Evolutionary conservation across 2,329 filamentous ascomycete genomes (phyloP).

Genomic region (Chaetomium sp.): DNA sequence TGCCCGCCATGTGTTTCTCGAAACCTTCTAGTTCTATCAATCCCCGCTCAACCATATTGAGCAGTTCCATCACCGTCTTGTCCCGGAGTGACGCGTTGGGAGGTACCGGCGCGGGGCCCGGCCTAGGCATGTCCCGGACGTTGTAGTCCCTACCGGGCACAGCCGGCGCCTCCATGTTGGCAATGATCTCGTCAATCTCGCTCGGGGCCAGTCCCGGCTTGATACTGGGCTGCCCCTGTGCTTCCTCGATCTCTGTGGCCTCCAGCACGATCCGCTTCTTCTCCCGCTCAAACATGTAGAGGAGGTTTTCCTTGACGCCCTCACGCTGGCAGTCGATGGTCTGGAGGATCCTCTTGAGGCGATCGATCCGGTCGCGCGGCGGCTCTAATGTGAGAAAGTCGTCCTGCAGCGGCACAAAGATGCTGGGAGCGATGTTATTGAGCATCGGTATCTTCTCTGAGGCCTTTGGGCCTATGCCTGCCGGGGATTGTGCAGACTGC

Average conservation of each 20-base stretch:
- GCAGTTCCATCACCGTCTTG: slow-evolving; percentile 25
- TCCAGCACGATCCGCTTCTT: slow-evolving; percentile 37
- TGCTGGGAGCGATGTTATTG: slow-evolving; percentile 36
- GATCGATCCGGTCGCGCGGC: slow-evolving; percentile 38
- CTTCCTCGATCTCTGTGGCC: slow-evolving; percentile 27
- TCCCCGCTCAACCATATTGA: slow-evolving; percentile 26
- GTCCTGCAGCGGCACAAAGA: slow-evolving; percentile 41
- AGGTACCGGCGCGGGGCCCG: background rate
- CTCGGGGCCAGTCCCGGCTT: slow-evolving; percentile 26
- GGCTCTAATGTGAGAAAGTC: slow-evolving; percentile 37
- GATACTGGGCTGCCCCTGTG: background rate
- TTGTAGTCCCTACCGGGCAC: slow-evolving; percentile 35
- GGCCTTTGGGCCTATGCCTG: slow-evolving; percentile 8
- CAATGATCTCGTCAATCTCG: slow-evolving; percentile 38
- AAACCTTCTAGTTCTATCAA: slow-evolving; percentile 32
- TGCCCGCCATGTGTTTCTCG: slow-evolving; percentile 32
- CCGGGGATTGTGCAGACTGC: slow-evolving; percentile 9
- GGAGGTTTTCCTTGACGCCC: slow-evolving; percentile 40
- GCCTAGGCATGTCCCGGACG: slow-evolving; percentile 22
- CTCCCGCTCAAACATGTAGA: slow-evolving; percentile 42
- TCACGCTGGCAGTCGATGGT: slow-evolving; percentile 39
- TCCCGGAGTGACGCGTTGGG: slow-evolving; percentile 26
- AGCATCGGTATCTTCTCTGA: slow-evolving; percentile 37
- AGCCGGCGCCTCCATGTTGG: slow-evolving; percentile 36
- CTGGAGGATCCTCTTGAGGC: slow-evolving; percentile 37